These are phyloP conservation scores for Miscanthus lutarioriparius DNA, from an alignment of 176 grass and related monocot species.

Conservation along the genomic window DNA sequence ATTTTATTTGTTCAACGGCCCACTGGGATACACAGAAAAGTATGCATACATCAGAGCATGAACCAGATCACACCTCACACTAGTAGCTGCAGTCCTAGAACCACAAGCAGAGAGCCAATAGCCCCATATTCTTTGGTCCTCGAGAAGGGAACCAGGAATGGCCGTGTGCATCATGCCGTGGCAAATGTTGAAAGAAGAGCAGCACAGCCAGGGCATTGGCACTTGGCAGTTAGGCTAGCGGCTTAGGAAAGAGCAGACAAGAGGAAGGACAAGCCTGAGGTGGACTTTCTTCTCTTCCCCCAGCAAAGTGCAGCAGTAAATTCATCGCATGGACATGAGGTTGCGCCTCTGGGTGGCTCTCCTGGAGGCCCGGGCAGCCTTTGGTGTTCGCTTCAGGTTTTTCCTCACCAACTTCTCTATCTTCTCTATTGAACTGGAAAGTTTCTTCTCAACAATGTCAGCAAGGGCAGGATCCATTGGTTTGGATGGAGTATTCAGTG, in stretches of 20 bases:
- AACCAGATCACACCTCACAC: constrained; percentile 15
- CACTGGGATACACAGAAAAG: background rate
- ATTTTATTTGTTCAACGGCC: background rate
- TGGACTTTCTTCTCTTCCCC: constrained; percentile 23
- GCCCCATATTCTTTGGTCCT: constrained; percentile 17
- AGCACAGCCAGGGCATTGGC: constrained; percentile 13
- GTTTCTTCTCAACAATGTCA: constrained; percentile 56
- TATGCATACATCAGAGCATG: constrained; percentile 9
- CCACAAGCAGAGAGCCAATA: constrained; percentile 24
- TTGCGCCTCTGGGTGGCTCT: constrained; percentile 46
- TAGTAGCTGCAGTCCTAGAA: constrained; percentile 24
- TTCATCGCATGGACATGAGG: constrained; percentile 86
- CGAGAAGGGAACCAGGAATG: constrained; percentile 44
- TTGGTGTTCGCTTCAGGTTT: constrained; percentile 59
- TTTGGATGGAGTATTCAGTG: constrained; percentile 30
- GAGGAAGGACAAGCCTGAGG: constrained; percentile 31
- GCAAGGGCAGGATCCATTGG: constrained; percentile 26
- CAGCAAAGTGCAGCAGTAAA: constrained; percentile 21
- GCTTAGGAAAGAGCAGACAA: constrained; percentile 32
- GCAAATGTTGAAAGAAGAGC: constrained; percentile 34
- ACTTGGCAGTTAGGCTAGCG: constrained; percentile 11
- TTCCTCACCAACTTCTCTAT: constrained; percentile 67
- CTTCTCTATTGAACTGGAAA: constrained; percentile 78
- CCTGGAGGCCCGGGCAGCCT: constrained; percentile 50
- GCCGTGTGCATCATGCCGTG: background rate